Evolutionary conservation across 2,329 filamentous ascomycete genomes (phyloP), one percentile per base, ranked within the genome.

Genomic region (Diplocarpon rosae): DNA sequence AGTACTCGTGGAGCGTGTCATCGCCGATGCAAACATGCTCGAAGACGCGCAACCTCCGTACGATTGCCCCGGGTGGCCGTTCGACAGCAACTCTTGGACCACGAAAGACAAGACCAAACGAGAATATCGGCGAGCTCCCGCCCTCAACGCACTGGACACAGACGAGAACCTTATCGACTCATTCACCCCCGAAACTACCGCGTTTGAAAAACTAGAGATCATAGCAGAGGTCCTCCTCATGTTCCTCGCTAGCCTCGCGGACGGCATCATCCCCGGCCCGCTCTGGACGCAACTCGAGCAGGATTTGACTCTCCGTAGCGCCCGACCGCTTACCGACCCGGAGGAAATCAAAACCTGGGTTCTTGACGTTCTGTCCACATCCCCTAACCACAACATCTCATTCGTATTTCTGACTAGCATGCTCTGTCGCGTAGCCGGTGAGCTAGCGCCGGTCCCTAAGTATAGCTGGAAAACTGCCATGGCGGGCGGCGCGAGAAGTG

Each of bases 341-440:
- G 77, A 82, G 45, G 76, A 80, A 37, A 68, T 73, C 36, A 72
- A 76, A 49, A 70, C 70, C 32, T 70, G 68, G 60, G 66, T 92
- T 1, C 75, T 95, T 5, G 89, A 95, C 53, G 73, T 82, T 2
- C 71, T 95, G 2, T 75, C 82, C 0, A 69, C 74, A 1, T 73
- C 77, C 0, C 84, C 87, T 0, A 81, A 82, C 39, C 83, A 94
- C 64, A 92, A 87, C 59, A 89, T 95, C 44, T 83, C 84, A 0
- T 94, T 95, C 58, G 84, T 94, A 2, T 88, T 95, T 52, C 67
- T 95, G 13, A 86, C 83, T 0, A 80, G 85, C 8, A 89, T 88
- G 64, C 70, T 95, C 10, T 70, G 71, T 16, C 70, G 72, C 10
- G 69, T 83, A 31, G 65, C 71, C 24, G 67, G 68, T 29, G 77